Evolutionary conservation across 345 rosid genomes (phyloP).

Genomic region (Gossypium sturtianum): DNA sequence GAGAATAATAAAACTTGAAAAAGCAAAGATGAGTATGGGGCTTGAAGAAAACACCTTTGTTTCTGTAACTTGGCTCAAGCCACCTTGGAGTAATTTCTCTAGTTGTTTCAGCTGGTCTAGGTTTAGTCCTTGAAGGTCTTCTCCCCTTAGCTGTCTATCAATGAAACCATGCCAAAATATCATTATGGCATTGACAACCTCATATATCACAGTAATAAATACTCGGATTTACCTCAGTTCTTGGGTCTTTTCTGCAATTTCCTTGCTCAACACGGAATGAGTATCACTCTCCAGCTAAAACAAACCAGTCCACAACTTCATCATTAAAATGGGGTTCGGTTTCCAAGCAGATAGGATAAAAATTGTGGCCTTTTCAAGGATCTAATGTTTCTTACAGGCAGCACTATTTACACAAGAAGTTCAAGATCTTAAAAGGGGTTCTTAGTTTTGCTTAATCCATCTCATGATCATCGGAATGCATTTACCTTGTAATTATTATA

Average conservation of each 20-base stretch:
- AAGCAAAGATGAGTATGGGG: background rate
- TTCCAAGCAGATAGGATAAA: background rate
- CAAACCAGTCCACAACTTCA: background rate
- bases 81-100: slow-evolving; percentile 20
- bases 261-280: slow-evolving; percentile 22
- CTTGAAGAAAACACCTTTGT: slow-evolving; percentile 22
- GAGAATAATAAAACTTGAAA: background rate
- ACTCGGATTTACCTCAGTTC: slow-evolving; percentile 33
- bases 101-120: slow-evolving; percentile 15
- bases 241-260: slow-evolving; percentile 27
- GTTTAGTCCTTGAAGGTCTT: slow-evolving; percentile 28
- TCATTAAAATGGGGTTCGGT: background rate
- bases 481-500: too few relatives aligned
- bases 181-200: background rate
- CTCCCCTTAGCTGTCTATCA: slow-evolving; percentile 31
- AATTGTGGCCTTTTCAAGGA: background rate
- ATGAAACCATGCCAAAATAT: background rate
- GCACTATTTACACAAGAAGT: too few relatives aligned
- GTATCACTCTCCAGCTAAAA: slow-evolving; percentile 24
- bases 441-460: too few relatives aligned
- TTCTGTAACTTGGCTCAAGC: slow-evolving; percentile 17
- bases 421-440: too few relatives aligned
- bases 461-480: too few relatives aligned
- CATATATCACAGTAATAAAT: background rate
- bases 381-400: background rate